phyloP scores from a whole-genome alignment of 306 rosid genomes.

The Cercis canadensis region DNA sequence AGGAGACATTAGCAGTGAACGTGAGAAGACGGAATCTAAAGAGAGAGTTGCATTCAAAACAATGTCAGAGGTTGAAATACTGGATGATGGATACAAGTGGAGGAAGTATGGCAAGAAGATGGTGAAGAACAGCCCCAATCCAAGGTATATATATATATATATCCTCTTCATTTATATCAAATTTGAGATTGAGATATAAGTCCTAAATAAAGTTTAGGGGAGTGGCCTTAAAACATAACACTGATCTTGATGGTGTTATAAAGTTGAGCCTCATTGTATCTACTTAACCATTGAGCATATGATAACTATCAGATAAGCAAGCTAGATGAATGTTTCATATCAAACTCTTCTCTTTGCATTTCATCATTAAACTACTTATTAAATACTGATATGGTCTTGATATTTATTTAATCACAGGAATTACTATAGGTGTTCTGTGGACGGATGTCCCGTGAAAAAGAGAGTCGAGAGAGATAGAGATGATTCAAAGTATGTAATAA shows the following conservation, averaged over 20 bases:
- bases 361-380: no score
- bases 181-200: no score
- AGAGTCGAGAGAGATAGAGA: constrained; percentile 93
- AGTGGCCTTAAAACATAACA: no score
- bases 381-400: no score
- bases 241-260: no score
- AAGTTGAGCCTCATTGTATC: no score
- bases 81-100: constrained; percentile 93
- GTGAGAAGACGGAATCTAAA: constrained; percentile 44
- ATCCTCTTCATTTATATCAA: no score
- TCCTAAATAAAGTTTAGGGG: no score
- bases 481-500: constrained; percentile 75
- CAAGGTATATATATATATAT: constrained; percentile 55
- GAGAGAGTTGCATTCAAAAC: constrained; percentile 77
- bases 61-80: constrained; percentile 71
- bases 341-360: background rate
- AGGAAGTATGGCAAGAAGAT: constrained; percentile 93
- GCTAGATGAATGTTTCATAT: background rate
- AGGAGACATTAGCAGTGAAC: constrained; percentile 45
- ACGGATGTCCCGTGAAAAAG: constrained; percentile 88
- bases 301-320: no score
- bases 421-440: constrained; percentile 82
- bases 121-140: constrained; percentile 94
- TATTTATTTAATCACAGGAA: constrained; percentile 55
- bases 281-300: no score